Conservation (phyloP, 257 asterid species). For the Fraxinus americana region DNA sequence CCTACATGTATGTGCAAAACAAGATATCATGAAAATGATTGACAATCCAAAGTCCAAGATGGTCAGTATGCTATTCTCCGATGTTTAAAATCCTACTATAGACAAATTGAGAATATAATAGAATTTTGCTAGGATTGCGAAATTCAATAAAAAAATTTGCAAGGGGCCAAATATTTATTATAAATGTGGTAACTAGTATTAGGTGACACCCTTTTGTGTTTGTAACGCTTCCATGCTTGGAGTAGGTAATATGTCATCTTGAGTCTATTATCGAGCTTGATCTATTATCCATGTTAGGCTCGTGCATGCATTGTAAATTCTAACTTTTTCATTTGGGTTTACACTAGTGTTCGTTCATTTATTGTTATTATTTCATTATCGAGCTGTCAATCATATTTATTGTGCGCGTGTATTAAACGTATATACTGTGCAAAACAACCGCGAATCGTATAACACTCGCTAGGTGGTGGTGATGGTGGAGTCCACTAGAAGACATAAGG, state of each 20-base stretch:
- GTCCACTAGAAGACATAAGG: slow-evolving; percentile 30
- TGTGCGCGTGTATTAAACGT: neutral
- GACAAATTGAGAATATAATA: too few relatives aligned
- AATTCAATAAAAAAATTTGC: neutral
- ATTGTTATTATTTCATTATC: neutral
- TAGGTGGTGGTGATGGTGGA: slow-evolving; percentile 16
- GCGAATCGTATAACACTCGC: neutral
- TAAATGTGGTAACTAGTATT: neutral
- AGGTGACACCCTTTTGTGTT: neutral
- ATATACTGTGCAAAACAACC: neutral
- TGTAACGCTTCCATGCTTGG: neutral
- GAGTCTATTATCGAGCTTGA: neutral
- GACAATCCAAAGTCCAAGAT: neutral
- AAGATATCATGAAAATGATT: neutral
- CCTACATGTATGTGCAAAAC: neutral
- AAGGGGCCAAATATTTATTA: neutral
- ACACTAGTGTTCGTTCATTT: neutral
- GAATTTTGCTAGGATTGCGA: neutral
- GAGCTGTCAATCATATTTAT: neutral
- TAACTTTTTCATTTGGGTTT: neutral
- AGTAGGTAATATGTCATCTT: neutral
- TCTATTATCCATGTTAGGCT: neutral
- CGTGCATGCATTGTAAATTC: neutral
- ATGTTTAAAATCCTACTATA: neutral
- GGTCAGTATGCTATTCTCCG: neutral